Percentiles rank a stretch among this genome's conserved stretches.
Conservation (phyloP, 2,329 filamentous ascomycete genomes). For the Cercospora brassicicola region DNA sequence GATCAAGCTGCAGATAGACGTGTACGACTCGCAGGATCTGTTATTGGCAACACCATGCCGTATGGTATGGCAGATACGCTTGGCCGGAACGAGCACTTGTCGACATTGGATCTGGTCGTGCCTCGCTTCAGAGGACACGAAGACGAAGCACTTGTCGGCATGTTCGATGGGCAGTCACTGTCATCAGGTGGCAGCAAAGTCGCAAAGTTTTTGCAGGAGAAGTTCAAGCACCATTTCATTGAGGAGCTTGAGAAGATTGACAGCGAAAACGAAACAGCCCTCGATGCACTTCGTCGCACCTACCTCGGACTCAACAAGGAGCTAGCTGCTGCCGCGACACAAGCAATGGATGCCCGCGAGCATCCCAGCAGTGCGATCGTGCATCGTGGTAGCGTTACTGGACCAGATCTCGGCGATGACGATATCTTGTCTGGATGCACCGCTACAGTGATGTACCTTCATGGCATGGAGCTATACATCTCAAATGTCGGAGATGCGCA, state of each 20-base stretch:
- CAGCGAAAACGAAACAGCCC: constrained; percentile 64
- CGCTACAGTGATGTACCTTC: constrained; percentile 86
- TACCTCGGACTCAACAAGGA: constrained; percentile 94
- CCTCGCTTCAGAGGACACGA: constrained; percentile 88
- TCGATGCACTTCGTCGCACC: constrained; percentile 79
- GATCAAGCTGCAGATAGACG: constrained; percentile 93
- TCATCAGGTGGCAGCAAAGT: constrained; percentile 90
- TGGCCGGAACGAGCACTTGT: constrained; percentile 89
- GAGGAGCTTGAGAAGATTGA: constrained; percentile 74
- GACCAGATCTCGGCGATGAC: constrained; percentile 80
- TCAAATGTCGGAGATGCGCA: constrained; percentile 95
- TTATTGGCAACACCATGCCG: constrained; percentile 76
- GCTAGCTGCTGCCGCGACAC: constrained; percentile 78
- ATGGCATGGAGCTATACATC: constrained; percentile 85
- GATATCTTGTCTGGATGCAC: constrained; percentile 88
- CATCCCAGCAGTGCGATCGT: constrained; percentile 51
- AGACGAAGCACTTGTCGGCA: constrained; percentile 83
- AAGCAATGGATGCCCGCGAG: constrained; percentile 73
- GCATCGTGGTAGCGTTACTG: constrained; percentile 69
- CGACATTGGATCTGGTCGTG: constrained; percentile 92
- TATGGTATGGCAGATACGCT: constrained; percentile 98
- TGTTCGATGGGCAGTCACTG: constrained; percentile 92
- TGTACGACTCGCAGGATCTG: constrained; percentile 93
- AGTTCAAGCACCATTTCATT: constrained; percentile 82
- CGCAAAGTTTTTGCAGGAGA: constrained; percentile 93